Percentiles rank a stretch among this genome's conserved stretches.
Conservation (phyloP, 1,139 yeast species). For the Casaregolazyma lundiana region DNA sequence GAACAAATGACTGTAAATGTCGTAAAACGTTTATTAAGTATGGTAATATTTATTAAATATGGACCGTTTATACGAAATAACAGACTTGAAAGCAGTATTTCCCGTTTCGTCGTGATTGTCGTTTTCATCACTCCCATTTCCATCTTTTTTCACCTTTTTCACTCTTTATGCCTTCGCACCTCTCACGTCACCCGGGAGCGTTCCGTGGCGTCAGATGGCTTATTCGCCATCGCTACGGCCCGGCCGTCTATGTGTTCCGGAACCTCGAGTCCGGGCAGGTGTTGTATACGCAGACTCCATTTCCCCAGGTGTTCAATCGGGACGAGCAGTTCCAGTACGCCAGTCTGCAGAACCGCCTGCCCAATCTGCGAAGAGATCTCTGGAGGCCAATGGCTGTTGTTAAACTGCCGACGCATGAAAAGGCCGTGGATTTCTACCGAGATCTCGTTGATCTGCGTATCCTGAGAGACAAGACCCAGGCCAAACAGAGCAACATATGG, state of each 20-base stretch:
- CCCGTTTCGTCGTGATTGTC: too few species aligned
- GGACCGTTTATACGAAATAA: too few species aligned
- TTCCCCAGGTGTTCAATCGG: conserved; percentile 61
- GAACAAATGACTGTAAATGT: too few species aligned
- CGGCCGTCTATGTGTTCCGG: conserved; percentile 77
- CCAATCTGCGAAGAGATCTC: conserved; percentile 66
- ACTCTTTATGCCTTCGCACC: background rate
- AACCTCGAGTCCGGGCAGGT: conserved; percentile 89
- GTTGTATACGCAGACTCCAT: conserved; percentile 73
- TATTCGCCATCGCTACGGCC: conserved; percentile 56
- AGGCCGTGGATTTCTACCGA: conserved; percentile 70
- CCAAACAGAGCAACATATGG: conserved; percentile 59
- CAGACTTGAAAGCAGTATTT: too few species aligned
- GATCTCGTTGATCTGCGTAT: conserved; percentile 70
- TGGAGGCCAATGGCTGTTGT: conserved; percentile 93
- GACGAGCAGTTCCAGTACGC: conserved; percentile 57
- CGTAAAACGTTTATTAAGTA: too few species aligned
- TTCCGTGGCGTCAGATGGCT: conserved; percentile 42
- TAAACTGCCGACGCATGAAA: conserved; percentile 56
- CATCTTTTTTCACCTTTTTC: too few species aligned
- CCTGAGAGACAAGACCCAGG: conserved; percentile 59
- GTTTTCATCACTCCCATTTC: background rate
- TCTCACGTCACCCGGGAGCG: conserved; percentile 9
- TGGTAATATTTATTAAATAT: too few species aligned
- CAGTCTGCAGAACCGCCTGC: conserved; percentile 58